Conservation (phyloP, 2,329 filamentous ascomycete genomes). For the Akanthomyces uredinophilus region DNA sequence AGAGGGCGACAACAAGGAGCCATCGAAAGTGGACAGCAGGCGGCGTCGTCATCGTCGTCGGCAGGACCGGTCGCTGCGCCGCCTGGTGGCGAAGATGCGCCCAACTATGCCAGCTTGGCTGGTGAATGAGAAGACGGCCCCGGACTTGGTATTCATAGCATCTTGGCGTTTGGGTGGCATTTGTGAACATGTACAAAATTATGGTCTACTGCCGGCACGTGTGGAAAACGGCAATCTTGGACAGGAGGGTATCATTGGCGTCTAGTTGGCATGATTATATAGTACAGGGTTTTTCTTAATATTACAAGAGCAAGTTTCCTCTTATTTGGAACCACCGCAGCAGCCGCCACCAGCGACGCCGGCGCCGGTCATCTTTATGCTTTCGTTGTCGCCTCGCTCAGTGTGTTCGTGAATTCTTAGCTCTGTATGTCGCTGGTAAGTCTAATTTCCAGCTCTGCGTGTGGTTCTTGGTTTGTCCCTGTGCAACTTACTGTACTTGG, state of each 20-base stretch:
- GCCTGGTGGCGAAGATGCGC: constrained; percentile 68
- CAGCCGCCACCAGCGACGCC: constrained; percentile 29
- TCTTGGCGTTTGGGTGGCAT: constrained; percentile 25
- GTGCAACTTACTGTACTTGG: constrained; percentile 55
- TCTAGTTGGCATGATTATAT: constrained; percentile 11
- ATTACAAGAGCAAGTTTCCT: constrained; percentile 6
- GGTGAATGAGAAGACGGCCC: constrained; percentile 57
- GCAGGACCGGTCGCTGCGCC: constrained; percentile 61
- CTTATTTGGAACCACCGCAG: constrained; percentile 16
- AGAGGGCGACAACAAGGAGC: constrained; percentile 27
- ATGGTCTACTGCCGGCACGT: background rate
- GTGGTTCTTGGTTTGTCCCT: no score
- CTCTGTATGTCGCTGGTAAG: constrained; percentile 43
- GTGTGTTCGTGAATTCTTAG: constrained; percentile 86
- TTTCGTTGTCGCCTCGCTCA: constrained; percentile 90
- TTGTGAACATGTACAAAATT: constrained; percentile 17
- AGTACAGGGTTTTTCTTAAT: constrained; percentile 16
- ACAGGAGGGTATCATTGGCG: constrained; percentile 27
- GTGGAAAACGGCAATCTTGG: background rate
- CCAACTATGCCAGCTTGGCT: constrained; percentile 75
- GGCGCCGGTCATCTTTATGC: constrained; percentile 61
- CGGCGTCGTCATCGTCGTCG: constrained; percentile 8
- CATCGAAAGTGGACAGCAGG: constrained; percentile 28
- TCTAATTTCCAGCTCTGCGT: background rate
- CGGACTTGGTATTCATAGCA: constrained; percentile 19